These are phyloP conservation scores for Diplodia scrobiculata DNA, from an alignment of 2,329 filamentous ascomycete species.

Conservation along the genomic window DNA sequence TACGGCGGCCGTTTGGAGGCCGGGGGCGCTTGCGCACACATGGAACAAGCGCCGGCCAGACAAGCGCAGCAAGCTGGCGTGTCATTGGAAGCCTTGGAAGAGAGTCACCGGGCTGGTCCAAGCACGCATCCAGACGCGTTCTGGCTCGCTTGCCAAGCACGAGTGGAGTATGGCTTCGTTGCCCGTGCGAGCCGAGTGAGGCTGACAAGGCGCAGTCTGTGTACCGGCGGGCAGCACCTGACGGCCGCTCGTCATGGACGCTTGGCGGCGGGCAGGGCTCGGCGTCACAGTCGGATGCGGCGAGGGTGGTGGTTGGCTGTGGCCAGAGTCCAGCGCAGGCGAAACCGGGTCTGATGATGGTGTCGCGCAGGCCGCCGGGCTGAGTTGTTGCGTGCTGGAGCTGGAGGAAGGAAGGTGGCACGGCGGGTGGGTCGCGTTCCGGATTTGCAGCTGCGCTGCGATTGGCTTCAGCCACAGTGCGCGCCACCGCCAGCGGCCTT, in stretches of 20 bases:
- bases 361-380: background rate
- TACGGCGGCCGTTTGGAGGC: background rate
- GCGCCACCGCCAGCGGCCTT: background rate
- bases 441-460: background rate
- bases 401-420: background rate
- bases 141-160: background rate
- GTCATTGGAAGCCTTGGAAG: constrained; percentile 1
- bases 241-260: background rate
- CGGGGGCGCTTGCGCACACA: background rate
- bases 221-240: background rate
- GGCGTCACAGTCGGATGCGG: constrained; percentile 5
- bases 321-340: background rate
- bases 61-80: background rate
- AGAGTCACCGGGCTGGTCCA: constrained; percentile 10
- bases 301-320: background rate
- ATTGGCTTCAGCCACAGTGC: background rate
- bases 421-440: background rate
- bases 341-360: background rate
- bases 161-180: background rate
- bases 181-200: constrained; percentile 7
- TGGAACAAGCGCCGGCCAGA: background rate
- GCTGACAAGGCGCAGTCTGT: constrained; percentile 1
- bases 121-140: constrained; percentile 1
- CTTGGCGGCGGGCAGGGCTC: background rate
- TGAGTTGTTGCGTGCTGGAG: background rate